Conservation (phyloP, 768 basidiomycete genomes). For the Lactarius sp. region DNA sequence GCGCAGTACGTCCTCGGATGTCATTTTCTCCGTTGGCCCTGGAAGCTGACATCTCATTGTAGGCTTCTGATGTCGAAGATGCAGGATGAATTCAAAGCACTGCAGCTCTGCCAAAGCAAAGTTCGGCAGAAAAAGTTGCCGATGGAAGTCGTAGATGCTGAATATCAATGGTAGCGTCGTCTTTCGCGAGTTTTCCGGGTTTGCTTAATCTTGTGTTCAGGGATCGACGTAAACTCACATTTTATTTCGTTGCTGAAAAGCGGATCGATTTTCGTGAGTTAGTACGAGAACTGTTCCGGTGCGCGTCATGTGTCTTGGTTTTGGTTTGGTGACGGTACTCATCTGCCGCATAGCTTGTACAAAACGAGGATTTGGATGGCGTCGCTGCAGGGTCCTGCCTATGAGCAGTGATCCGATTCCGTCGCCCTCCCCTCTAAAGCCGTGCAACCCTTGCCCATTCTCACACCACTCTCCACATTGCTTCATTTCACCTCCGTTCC, state of each 20-base stretch:
- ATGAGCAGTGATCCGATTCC: constrained; percentile 38
- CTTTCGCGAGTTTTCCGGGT: neutral
- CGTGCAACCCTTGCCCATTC: neutral
- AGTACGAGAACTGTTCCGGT: constrained; percentile 92
- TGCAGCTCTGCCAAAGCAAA: constrained; percentile 87
- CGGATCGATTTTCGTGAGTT: constrained; percentile 95
- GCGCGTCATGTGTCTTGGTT: constrained; percentile 25
- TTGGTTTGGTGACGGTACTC: constrained; percentile 2
- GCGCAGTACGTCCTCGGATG: constrained; percentile 54
- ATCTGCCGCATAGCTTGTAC: constrained; percentile 53
- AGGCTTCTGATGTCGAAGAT: constrained; percentile 77
- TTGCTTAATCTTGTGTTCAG: constrained; percentile 36
- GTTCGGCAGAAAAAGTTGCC: constrained; percentile 91
- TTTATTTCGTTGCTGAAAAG: constrained; percentile 96
- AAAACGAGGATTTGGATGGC: constrained; percentile 98
- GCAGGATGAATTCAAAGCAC: constrained; percentile 88
- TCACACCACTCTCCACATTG: neutral
- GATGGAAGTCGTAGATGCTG: constrained; percentile 98
- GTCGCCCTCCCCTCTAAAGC: neutral
- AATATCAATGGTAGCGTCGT: constrained; percentile 85
- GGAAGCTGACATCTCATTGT: constrained; percentile 12
- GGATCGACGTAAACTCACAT: constrained; percentile 97
- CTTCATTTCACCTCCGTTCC: constrained; percentile 2
- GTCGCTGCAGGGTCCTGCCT: constrained; percentile 54
- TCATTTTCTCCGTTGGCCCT: constrained; percentile 2